Evolutionary conservation across 1,284 basidiomycete species (phyloP).

Genomic region (Ceratorhiza oryzae-sativae): DNA sequence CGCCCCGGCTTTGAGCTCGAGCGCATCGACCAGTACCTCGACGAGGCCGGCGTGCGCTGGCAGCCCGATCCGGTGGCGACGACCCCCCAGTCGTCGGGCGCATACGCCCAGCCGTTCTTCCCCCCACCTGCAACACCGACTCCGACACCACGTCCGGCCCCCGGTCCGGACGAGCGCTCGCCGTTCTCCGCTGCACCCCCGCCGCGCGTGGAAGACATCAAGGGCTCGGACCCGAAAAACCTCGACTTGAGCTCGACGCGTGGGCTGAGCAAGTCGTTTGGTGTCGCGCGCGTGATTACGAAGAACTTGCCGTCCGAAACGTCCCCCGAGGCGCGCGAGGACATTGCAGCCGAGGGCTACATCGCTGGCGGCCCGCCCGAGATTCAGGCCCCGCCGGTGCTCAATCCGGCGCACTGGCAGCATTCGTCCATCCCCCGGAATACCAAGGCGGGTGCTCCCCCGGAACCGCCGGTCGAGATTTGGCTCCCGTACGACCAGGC

Average conservation of each 20-base stretch:
- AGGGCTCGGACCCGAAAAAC: conserved; percentile 75
- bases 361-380: conserved; percentile 70
- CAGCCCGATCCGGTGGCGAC: conserved; percentile 47
- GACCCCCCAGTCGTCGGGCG: background rate
- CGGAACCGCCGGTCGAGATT: conserved; percentile 56
- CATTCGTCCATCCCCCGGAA: conserved; percentile 60
- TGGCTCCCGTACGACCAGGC: conserved; percentile 66
- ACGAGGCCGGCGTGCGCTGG: conserved; percentile 69
- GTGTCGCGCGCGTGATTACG: conserved; percentile 73
- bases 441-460: conserved; percentile 49
- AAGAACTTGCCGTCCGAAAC: conserved; percentile 55
- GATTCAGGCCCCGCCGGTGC: conserved; percentile 62
- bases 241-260: conserved; percentile 77
- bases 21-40: conserved; percentile 67
- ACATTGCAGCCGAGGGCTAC: conserved; percentile 76
- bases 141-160: background rate
- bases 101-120: conserved; percentile 22
- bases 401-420: conserved; percentile 67
- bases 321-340: conserved; percentile 62
- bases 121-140: conserved; percentile 7
- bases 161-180: conserved; percentile 30
- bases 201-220: conserved; percentile 54
- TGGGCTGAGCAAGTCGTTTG: conserved; percentile 78
- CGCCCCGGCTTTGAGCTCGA: conserved; percentile 69
- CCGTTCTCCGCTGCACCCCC: conserved; percentile 31